These are phyloP conservation scores for Tetrapyrgos nigripes DNA, from an alignment of 1,284 basidiomycete genomes.

Conservation along the genomic window DNA sequence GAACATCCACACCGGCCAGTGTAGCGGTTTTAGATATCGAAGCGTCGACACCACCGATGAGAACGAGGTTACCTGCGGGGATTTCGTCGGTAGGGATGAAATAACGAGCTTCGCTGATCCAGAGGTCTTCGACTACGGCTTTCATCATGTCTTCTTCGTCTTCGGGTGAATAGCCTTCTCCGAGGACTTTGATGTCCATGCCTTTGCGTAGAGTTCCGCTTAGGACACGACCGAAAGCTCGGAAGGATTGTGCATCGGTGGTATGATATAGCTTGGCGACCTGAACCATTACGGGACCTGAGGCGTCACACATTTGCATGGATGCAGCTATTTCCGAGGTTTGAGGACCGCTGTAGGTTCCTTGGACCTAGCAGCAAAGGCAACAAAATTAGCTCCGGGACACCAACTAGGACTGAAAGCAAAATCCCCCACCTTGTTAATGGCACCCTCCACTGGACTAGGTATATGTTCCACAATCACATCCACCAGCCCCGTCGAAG, in stretches of 20 bases:
- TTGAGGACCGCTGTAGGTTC: constrained; percentile 88
- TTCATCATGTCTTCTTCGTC: constrained; percentile 99
- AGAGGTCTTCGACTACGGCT: constrained; percentile 85
- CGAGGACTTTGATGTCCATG: constrained; percentile 91
- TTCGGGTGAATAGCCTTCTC: constrained; percentile 95
- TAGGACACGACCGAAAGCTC: constrained; percentile 94
- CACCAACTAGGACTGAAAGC: background rate
- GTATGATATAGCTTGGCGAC: constrained; percentile 96
- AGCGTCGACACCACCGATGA: constrained; percentile 92
- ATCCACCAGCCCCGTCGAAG: constrained; percentile 88
- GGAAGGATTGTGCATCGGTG: constrained; percentile 93
- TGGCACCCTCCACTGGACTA: constrained; percentile 76
- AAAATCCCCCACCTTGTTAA: constrained; percentile 63
- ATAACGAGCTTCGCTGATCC: constrained; percentile 94
- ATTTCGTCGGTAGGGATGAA: constrained; percentile 89
- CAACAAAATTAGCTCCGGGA: background rate
- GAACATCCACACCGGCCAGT: constrained; percentile 73
- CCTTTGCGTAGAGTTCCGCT: constrained; percentile 90
- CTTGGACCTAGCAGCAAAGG: constrained; percentile 63
- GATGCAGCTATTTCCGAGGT: constrained; percentile 77
- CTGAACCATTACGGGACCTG: constrained; percentile 92
- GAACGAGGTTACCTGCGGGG: constrained; percentile 91
- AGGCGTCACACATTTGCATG: constrained; percentile 85
- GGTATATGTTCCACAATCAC: constrained; percentile 92
- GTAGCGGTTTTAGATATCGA: constrained; percentile 97